Conservation (phyloP, 352 stramenopile species). For the Peronospora belbahrii region DNA sequence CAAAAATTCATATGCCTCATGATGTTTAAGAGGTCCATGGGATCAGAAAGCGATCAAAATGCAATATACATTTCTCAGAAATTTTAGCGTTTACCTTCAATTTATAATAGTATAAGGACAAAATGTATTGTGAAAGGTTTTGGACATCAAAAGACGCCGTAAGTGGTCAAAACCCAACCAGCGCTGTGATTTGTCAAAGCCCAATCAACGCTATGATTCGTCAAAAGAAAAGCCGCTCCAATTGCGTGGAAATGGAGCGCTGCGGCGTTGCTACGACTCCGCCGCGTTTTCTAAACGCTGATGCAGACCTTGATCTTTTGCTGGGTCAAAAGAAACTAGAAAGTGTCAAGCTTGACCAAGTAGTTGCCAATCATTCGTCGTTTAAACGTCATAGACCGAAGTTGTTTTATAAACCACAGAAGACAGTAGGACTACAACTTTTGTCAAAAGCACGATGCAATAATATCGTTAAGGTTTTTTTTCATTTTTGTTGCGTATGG, state of each 20-base stretch:
- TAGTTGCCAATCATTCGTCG: constrained; percentile 7
- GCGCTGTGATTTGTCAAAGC: too few relatives aligned
- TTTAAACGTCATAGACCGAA: constrained; percentile 10
- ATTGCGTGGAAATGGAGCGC: constrained; percentile 23
- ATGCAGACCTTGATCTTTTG: constrained; percentile 17
- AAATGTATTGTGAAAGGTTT: too few relatives aligned
- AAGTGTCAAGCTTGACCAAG: constrained; percentile 16
- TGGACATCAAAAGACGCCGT: too few relatives aligned
- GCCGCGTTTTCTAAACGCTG: constrained; percentile 9
- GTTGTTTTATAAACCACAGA: constrained; percentile 19
- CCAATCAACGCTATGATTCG: too few relatives aligned
- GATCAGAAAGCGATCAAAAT: too few relatives aligned
- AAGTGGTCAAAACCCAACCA: too few relatives aligned
- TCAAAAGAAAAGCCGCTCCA: too few relatives aligned
- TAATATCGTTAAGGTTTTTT: constrained; percentile 7
- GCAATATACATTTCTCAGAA: too few relatives aligned
- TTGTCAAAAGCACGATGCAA: constrained; percentile 12
- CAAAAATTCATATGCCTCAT: too few relatives aligned
- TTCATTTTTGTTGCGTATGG: constrained; percentile 19
- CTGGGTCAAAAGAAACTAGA: constrained; percentile 13
- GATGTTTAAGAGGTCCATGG: too few relatives aligned
- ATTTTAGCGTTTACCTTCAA: too few relatives aligned
- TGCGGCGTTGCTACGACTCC: constrained; percentile 7
- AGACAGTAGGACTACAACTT: constrained; percentile 16
- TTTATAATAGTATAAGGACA: too few relatives aligned